Conservation (phyloP, 2,329 filamentous ascomycete species). For the Pestalotiopsis sp. region DNA sequence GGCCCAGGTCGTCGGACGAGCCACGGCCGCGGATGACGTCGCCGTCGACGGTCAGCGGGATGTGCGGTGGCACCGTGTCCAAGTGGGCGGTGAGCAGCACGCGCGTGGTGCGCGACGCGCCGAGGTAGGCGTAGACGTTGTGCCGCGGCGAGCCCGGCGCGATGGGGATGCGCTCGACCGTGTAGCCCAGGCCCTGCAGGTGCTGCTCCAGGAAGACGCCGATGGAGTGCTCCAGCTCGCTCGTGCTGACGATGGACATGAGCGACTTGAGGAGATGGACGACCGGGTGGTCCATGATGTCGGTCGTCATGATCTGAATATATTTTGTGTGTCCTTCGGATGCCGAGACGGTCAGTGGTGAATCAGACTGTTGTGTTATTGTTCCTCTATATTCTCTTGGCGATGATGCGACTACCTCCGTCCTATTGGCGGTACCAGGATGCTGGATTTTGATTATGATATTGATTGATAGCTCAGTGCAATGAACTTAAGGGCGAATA, state of each 20-base stretch:
- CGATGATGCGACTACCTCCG: too few species aligned
- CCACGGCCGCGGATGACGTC: slow-evolving; percentile 50
- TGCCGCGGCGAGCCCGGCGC: slow-evolving; percentile 32
- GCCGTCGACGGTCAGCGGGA: slow-evolving; percentile 45
- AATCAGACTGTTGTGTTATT: too few species aligned
- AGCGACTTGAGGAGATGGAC: slow-evolving; percentile 34
- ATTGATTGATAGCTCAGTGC: too few species aligned
- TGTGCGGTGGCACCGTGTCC: slow-evolving; percentile 51
- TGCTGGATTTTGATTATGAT: too few species aligned
- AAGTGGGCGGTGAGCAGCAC: slow-evolving; percentile 37
- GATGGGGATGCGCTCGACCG: slow-evolving; percentile 37
- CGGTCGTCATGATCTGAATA: neutral
- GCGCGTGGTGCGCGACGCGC: slow-evolving; percentile 29
- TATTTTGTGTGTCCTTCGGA: neutral
- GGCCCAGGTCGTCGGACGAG: slow-evolving; percentile 37
- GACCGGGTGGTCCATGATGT: slow-evolving; percentile 19
- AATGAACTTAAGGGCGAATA: too few species aligned
- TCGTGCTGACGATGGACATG: slow-evolving; percentile 38
- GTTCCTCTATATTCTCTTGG: too few species aligned
- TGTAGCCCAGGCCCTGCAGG: slow-evolving; percentile 34
- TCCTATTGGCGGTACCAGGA: too few species aligned
- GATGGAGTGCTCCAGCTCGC: slow-evolving; percentile 37
- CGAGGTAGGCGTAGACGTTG: slow-evolving; percentile 42
- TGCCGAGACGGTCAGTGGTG: too few species aligned
- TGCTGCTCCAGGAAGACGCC: slow-evolving; percentile 34